Conservation (phyloP, 257 asterid genomes). For the Capsicum pubescens region DNA sequence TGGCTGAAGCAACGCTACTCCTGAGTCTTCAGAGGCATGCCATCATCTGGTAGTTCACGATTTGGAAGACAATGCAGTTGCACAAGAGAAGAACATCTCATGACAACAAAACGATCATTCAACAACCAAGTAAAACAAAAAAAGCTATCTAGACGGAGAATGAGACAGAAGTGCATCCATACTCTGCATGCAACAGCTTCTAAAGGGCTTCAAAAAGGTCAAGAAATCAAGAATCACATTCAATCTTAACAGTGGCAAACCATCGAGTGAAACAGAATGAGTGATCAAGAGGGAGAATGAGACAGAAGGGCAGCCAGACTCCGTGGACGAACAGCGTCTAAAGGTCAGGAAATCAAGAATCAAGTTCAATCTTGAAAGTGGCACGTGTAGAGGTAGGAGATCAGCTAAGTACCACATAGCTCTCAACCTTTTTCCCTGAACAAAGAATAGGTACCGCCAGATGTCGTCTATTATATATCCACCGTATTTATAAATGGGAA, state of each 20-base stretch:
- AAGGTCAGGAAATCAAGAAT: neutral
- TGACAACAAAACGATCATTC: slow-evolving; percentile 1
- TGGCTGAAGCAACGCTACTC: slow-evolving; percentile 10
- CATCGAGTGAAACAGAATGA: slow-evolving; percentile 14
- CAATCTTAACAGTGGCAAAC: slow-evolving; percentile 22
- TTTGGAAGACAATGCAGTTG: neutral
- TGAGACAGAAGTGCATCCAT: slow-evolving; percentile 2
- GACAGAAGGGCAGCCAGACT: slow-evolving; percentile 19
- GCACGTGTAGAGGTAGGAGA: slow-evolving; percentile 15
- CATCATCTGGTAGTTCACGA: slow-evolving; percentile 24
- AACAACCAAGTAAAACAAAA: neutral
- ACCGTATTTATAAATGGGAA: neutral
- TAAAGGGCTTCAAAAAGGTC: neutral
- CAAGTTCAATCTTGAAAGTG: neutral
- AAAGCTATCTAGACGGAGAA: neutral
- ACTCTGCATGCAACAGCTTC: neutral
- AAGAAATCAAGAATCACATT: slow-evolving; percentile 3
- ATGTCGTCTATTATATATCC: slow-evolving; percentile 18
- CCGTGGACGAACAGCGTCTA: neutral
- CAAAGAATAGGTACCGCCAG: neutral
- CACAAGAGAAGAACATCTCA: slow-evolving; percentile 32
- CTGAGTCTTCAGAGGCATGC: slow-evolving; percentile 4
- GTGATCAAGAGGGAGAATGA: neutral
- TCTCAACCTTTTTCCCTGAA: neutral
- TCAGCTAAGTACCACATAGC: slow-evolving; percentile 25